phyloP scores from a whole-genome alignment of 148 eudicot species.

The Bassia scoparia region DNA sequence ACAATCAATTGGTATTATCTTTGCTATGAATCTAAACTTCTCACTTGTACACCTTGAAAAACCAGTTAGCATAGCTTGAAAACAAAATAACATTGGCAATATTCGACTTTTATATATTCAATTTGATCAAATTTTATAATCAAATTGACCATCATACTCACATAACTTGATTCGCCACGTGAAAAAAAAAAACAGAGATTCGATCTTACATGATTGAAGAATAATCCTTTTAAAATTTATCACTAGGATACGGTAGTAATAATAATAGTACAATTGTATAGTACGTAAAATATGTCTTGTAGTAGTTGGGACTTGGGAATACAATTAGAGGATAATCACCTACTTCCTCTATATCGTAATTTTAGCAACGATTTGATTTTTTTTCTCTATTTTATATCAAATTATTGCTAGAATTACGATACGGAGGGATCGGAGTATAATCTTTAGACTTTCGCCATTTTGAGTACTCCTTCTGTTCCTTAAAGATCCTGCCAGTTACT shows the following conservation, averaged over 20 bases:
- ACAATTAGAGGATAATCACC: too few species aligned
- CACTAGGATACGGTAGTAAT: constrained; percentile 7
- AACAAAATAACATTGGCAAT: not conserved
- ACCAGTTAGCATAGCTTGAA: too few species aligned
- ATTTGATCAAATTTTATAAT: not conserved
- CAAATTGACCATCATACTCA: not conserved
- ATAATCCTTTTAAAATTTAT: not conserved
- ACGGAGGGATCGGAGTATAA: too few species aligned
- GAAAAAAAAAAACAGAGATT: not conserved
- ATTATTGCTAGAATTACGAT: too few species aligned
- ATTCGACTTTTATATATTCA: not conserved
- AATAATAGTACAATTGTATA: constrained; percentile 2
- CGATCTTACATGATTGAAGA: not conserved
- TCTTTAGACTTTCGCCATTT: too few species aligned
- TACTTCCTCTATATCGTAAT: not conserved
- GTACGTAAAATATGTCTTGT: constrained; percentile 8
- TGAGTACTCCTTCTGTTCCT: too few species aligned
- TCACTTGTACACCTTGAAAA: too few species aligned
- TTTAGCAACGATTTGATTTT: not conserved
- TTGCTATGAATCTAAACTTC: too few species aligned
- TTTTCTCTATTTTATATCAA: too few species aligned
- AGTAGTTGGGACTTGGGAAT: not conserved
- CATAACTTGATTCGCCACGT: constrained; percentile 4
- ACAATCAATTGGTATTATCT: too few species aligned
- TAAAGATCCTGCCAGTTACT: too few species aligned